Conservation (phyloP, 192 early-diverging fungal species). For the Coemansia biformis region DNA sequence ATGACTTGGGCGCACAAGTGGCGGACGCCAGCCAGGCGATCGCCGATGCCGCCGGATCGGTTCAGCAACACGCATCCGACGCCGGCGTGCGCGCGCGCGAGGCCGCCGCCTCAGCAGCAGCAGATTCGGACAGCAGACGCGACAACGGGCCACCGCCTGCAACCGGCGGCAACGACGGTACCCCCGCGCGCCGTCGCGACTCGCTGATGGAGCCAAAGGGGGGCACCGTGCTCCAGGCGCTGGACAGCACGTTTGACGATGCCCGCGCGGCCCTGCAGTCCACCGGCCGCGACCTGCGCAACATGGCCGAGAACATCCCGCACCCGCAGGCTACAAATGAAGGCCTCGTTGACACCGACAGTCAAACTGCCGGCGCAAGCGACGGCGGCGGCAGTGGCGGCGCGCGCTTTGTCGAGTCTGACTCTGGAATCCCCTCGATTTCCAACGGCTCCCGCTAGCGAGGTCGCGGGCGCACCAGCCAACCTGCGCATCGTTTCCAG, state of each 20-base stretch:
- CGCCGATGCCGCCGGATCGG: conserved; percentile 12
- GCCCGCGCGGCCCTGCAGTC: conserved; percentile 19
- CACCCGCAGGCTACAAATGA: conserved; percentile 20
- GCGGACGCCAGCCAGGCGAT: conserved; percentile 12
- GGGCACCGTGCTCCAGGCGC: conserved; percentile 22
- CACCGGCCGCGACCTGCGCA: conserved; percentile 22
- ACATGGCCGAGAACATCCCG: conserved; percentile 23
- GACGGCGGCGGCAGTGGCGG: too few species aligned
- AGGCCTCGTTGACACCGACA: conserved; percentile 9
- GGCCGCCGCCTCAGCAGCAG: too few species aligned
- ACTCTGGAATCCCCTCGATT: conserved; percentile 35
- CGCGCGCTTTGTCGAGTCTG: conserved; percentile 25
- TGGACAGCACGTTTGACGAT: conserved; percentile 41
- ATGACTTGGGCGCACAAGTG: too few species aligned
- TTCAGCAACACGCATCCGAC: conserved; percentile 6
- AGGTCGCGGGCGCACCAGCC: too few species aligned
- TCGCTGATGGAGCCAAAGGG: conserved; percentile 13
- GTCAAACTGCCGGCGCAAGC: too few species aligned
- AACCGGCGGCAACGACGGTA: neutral
- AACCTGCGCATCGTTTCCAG: too few species aligned
- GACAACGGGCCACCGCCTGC: neutral
- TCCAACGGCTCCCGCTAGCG: too few species aligned
- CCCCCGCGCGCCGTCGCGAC: conserved; percentile 13
- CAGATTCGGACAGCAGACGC: too few species aligned
- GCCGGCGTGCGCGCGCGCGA: conserved; percentile 14